phyloP scores from a whole-genome alignment of 1,284 basidiomycete species.

The Apiotrichum brassicae region DNA sequence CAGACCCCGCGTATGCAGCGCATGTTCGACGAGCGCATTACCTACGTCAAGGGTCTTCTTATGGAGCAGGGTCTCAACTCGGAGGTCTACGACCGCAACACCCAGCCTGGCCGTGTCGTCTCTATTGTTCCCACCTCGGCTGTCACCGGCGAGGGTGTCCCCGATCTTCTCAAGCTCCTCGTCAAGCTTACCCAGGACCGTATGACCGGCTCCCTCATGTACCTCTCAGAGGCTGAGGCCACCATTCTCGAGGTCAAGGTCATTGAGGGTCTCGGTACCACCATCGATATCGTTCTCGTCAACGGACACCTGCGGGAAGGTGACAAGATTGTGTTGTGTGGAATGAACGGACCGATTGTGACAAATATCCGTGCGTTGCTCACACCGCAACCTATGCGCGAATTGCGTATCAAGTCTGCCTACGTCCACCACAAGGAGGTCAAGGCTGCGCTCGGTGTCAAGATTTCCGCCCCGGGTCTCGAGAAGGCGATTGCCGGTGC shows the following conservation, averaged over 20 bases:
- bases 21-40: slow-evolving; percentile 85
- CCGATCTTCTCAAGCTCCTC: slow-evolving; percentile 99
- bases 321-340: slow-evolving; percentile 93
- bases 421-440: slow-evolving; percentile 99
- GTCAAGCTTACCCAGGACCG: slow-evolving; percentile 96
- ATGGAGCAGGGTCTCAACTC: slow-evolving; percentile 97
- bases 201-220: slow-evolving; percentile 97
- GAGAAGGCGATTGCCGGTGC: slow-evolving; percentile 99
- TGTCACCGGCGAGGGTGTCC: slow-evolving; percentile 95
- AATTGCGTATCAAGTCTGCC: slow-evolving; percentile 92
- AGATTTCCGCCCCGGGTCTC: slow-evolving; percentile 89
- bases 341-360: slow-evolving; percentile 94
- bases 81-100: slow-evolving; percentile 95
- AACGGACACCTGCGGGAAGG: slow-evolving; percentile 92
- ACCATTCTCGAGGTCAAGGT: slow-evolving; percentile 99
- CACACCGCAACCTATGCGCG: slow-evolving; percentile 93
- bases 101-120: slow-evolving; percentile 87
- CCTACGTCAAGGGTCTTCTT: slow-evolving; percentile 84
- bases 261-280: slow-evolving; percentile 95
- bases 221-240: slow-evolving; percentile 94
- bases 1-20: slow-evolving; percentile 75
- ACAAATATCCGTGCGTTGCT: slow-evolving; percentile 90
- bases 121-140: slow-evolving; percentile 97
- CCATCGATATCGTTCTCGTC: slow-evolving; percentile 93
- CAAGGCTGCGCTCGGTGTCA: slow-evolving; percentile 96